Base-by-base conservation (phyloP, 2,329 filamentous ascomycete species). In the Madurella mycetomatis region DNA sequence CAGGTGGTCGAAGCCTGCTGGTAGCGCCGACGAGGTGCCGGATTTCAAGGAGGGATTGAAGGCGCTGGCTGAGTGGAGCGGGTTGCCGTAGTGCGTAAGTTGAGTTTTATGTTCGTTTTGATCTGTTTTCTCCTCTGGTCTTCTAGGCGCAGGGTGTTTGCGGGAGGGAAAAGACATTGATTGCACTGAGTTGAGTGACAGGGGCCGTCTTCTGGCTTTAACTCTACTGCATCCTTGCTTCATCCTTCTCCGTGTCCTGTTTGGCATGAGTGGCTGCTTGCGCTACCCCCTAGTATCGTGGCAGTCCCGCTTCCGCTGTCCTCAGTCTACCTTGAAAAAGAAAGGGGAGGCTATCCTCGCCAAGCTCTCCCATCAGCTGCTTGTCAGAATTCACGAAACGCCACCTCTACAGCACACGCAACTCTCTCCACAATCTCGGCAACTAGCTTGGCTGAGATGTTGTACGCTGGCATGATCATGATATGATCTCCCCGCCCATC, bases 401-500 rank as follows among this genome's bases (percentile, higher is more conserved):
- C 54, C 47, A 57, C 47, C 40, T 59, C 58, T 1, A 62, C 47
- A 2, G 58, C 56, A 2, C 46, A 13, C 30, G 51, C 51, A 1
- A 62, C 48, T 48, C 55, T 51, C 30, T 58, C 54, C 2, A 81
- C 81, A 50, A 87, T 80, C 19, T 72, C 64, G 13, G 78, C 74
- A 41, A 86, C 71, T 43, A 85, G 76, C 12, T 73, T 73, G 48
- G 72, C 69, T 1, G 74, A 79, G 41, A 83, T 72, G 59, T 77
- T 82, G 67, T 81, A 87, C 4, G 83, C 74, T 16, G 85, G 85
- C 49, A 82, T 77, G 17, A 87, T 62, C 37, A 87, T 72, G 43
- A 86, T 70, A 67, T 86, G 82, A 62, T 87, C 84, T 2, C 84
- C 84, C 5, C 64, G 66, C 9, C 83, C 83, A 63, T 84, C 66